Conservation (phyloP, 225 moss, liverwort and hornwort genomes). For the Straminergon stramineum region DNA sequence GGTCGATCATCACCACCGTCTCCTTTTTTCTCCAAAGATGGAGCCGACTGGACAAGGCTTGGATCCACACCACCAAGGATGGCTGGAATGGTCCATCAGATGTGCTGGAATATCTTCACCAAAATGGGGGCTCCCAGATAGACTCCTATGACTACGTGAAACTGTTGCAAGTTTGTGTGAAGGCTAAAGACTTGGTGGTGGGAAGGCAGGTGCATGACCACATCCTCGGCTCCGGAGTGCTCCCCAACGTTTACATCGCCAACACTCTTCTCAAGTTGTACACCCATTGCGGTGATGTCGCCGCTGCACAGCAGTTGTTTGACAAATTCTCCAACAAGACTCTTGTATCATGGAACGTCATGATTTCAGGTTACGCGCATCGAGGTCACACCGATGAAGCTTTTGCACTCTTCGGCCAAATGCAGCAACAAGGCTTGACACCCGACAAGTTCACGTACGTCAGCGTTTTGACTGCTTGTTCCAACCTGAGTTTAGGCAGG, state of each 20-base stretch:
- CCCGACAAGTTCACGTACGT: slow-evolving; percentile 28
- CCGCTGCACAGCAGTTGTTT: slow-evolving; percentile 24
- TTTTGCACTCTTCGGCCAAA: slow-evolving; percentile 13
- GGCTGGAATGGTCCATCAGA: slow-evolving; percentile 10
- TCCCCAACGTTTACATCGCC: slow-evolving; percentile 15
- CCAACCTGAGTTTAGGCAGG: slow-evolving; percentile 8
- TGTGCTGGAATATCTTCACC: slow-evolving; percentile 19
- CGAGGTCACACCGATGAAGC: slow-evolving; percentile 10
- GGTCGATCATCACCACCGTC: not conserved
- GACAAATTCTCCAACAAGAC: slow-evolving; percentile 12
- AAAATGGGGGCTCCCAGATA: not conserved
- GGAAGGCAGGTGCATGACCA: slow-evolving; percentile 34
- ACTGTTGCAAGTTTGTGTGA: slow-evolving; percentile 30
- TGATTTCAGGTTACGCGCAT: slow-evolving; percentile 34
- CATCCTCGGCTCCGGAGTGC: slow-evolving; percentile 8
- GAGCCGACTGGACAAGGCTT: not conserved
- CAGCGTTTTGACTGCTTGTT: slow-evolving; percentile 20
- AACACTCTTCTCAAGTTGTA: slow-evolving; percentile 44
- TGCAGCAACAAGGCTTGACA: slow-evolving; percentile 17
- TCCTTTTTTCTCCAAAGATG: not conserved
- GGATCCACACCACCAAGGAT: slow-evolving; percentile 6
- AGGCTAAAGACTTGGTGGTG: slow-evolving; percentile 22
- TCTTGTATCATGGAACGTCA: slow-evolving; percentile 33
- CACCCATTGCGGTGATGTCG: slow-evolving; percentile 27
- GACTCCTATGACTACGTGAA: slow-evolving; percentile 35